Base-by-base conservation (phyloP, 192 early-diverging fungal species). In the Pilobolus umbonatus region DNA sequence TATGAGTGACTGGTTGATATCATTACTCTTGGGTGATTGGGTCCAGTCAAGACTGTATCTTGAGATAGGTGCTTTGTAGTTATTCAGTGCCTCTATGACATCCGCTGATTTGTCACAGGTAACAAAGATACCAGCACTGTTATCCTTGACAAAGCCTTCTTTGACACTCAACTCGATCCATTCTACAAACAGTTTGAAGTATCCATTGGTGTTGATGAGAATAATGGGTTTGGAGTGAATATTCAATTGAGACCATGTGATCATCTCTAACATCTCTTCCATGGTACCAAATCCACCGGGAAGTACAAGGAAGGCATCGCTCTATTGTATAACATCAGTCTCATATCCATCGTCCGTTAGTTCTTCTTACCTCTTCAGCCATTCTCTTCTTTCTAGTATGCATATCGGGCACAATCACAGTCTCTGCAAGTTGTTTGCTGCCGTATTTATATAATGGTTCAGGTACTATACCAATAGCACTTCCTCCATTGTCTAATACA, bases 211-310 rank as follows among this genome's bases (percentile, higher is more conserved):
- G 67, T 94, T 90, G 29, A 96, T 67, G 15, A 89, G 61, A 42
- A 87, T 73, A 28, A 96, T 78, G 10, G 91, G 94, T 65, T 94
- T 94, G 45, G 65, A 46, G 67, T 92, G 90, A 53, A 94, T 91
- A 32, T 76, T 79, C 29, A 94, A 69, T 57, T 90, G 83, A 25
- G 81, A 81, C 87, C 89, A 90, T 3, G 90, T 91, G 26, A 80
- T 80, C 21, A 86, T 77, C 72, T 95, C 93, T 4, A 93, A 67
- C 44, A 94, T 70, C 66, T 96, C 94, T 62, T 96, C 92, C 65
- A 94, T 75, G 0, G 93, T 96, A 19, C 90, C 90, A 60, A 77
- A 86, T 4, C 93, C 94, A 19, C 94, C 94, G 0, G 94, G 94
- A 35, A 96, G 73, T 12, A 87, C 84, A 21, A 94, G 76, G 58